phyloP scores from a whole-genome alignment of 345 rosid species.

The Isatis tinctoria region DNA sequence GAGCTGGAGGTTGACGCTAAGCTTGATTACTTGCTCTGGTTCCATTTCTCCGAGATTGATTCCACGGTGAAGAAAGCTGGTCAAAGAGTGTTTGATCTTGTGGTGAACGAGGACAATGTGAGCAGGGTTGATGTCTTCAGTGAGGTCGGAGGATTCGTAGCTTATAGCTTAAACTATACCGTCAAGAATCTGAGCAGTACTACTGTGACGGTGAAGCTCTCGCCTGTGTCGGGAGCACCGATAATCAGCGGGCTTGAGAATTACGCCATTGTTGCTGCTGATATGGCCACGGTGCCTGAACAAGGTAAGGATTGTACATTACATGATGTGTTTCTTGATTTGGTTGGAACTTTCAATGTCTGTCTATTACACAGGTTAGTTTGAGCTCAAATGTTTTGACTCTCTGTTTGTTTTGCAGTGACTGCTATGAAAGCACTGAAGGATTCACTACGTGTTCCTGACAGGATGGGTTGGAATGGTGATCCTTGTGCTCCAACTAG shows the following conservation, averaged over 20 bases:
- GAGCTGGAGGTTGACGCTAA: conserved; percentile 79
- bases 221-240: conserved; percentile 58
- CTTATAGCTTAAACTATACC: conserved; percentile 46
- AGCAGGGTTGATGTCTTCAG: conserved; percentile 62
- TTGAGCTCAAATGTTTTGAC: neutral
- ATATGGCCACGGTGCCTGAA: conserved; percentile 68
- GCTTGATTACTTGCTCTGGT: conserved; percentile 88
- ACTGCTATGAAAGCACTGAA: conserved; percentile 88
- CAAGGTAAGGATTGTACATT: conserved; percentile 49
- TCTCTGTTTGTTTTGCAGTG: conserved; percentile 39
- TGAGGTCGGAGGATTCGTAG: conserved; percentile 66
- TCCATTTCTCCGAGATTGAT: conserved; percentile 96
- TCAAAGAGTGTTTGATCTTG: conserved; percentile 69
- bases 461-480: conserved; percentile 99
- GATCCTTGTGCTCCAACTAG: conserved; percentile 98
- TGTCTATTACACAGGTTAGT: neutral
- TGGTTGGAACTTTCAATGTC: neutral
- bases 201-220: conserved; percentile 51
- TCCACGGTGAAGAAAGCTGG: conserved; percentile 56
- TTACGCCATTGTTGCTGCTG: conserved; percentile 83
- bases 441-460: conserved; percentile 81
- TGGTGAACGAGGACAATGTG: conserved; percentile 65
- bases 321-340: neutral
- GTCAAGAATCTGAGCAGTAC: conserved; percentile 62
- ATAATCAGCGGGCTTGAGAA: conserved; percentile 81